These are phyloP conservation scores for Alternaria sp. DNA, from an alignment of 2,329 filamentous ascomycete genomes.

Conservation along the genomic window DNA sequence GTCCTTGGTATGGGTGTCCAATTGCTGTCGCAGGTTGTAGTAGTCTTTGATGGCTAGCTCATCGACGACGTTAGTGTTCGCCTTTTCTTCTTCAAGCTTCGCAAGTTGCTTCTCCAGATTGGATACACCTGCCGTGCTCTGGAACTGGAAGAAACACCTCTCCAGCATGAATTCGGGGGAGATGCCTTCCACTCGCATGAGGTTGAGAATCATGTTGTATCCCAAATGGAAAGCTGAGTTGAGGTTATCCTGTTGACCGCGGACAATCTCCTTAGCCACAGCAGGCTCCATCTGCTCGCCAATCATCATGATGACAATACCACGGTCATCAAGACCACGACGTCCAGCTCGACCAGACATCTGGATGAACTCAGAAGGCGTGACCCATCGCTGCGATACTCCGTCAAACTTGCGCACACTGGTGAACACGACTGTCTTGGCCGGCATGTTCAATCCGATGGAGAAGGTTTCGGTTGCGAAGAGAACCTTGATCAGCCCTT, in stretches of 20 bases:
- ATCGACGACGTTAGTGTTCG: constrained; percentile 78
- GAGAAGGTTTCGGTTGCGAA: constrained; percentile 99
- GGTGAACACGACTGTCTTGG: constrained; percentile 99
- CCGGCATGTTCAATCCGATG: constrained; percentile 98
- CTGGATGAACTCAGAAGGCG: constrained; percentile 95
- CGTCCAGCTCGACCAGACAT: constrained; percentile 98
- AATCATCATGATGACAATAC: constrained; percentile 99
- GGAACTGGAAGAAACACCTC: constrained; percentile 97
- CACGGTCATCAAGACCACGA: constrained; percentile 94
- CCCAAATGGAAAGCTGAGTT: constrained; percentile 98
- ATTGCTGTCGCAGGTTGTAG: constrained; percentile 84
- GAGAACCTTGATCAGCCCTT: constrained; percentile 95
- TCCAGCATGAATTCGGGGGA: constrained; percentile 99
- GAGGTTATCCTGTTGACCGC: constrained; percentile 93
- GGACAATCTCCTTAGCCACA: constrained; percentile 92
- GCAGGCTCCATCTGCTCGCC: constrained; percentile 94
- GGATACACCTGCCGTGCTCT: constrained; percentile 88
- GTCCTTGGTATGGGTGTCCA: constrained; percentile 83
- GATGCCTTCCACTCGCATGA: constrained; percentile 98
- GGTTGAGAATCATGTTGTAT: constrained; percentile 98
- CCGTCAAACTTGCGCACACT: constrained; percentile 96
- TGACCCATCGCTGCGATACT: constrained; percentile 77
- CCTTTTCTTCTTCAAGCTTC: constrained; percentile 76
- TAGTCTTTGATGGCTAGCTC: constrained; percentile 92
- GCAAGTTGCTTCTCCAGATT: constrained; percentile 80